Conservation (phyloP, 495 filamentous ascomycete genomes). For the Parmelia sp. region DNA sequence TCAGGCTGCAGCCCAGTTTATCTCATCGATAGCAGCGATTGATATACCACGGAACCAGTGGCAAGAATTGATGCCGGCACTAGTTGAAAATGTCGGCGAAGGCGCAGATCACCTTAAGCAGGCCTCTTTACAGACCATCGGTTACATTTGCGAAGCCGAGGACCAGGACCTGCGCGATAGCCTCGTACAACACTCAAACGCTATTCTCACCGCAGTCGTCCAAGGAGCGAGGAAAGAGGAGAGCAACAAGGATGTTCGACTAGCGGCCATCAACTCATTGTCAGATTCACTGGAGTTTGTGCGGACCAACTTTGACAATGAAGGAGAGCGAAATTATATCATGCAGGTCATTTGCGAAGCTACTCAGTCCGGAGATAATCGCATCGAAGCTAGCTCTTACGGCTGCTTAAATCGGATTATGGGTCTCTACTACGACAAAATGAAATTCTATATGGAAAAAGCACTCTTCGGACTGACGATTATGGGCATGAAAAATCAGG, state of each 20-base stretch:
- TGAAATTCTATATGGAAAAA: slow-evolving; percentile 99
- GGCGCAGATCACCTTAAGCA: slow-evolving; percentile 85
- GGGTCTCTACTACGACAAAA: slow-evolving; percentile 96
- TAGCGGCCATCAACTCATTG: slow-evolving; percentile 86
- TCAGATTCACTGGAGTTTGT: slow-evolving; percentile 98
- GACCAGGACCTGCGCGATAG: slow-evolving; percentile 78
- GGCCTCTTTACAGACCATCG: slow-evolving; percentile 86
- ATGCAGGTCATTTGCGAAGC: slow-evolving; percentile 99
- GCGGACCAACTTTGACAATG: slow-evolving; percentile 94
- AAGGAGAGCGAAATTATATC: slow-evolving; percentile 98
- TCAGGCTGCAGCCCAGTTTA: slow-evolving; percentile 85
- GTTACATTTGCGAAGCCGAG: slow-evolving; percentile 95
- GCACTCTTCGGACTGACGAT: slow-evolving; percentile 97
- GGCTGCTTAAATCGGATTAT: slow-evolving; percentile 98
- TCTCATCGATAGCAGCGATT: slow-evolving; percentile 89
- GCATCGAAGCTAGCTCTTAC: slow-evolving; percentile 91
- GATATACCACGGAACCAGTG: slow-evolving; percentile 90
- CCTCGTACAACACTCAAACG: slow-evolving; percentile 82
- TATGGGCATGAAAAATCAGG: slow-evolving; percentile 94
- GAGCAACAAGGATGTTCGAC: slow-evolving; percentile 77
- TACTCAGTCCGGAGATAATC: slow-evolving; percentile 74
- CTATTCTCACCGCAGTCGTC: slow-evolving; percentile 94
- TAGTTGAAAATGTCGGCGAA: slow-evolving; percentile 86
- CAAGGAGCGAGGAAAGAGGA: slow-evolving; percentile 97
- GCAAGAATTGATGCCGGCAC: slow-evolving; percentile 82